phyloP scores from a whole-genome alignment of 2,329 filamentous ascomycete genomes.

The Chrysoporthe cubensis region DNA sequence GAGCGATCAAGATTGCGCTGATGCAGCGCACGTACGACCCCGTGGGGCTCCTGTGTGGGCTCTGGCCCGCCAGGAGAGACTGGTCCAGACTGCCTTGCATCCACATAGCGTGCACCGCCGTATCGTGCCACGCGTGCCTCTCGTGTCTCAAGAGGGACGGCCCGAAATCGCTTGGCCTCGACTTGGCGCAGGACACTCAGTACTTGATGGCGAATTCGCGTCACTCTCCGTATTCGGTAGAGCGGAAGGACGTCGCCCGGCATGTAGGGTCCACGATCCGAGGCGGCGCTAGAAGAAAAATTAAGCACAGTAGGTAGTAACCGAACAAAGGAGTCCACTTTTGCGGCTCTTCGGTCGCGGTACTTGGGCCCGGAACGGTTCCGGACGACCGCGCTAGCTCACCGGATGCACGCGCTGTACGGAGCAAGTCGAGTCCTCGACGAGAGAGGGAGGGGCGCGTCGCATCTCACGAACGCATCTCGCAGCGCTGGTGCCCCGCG shows the following conservation, averaged over 20 bases:
- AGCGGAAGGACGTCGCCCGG: too few species aligned
- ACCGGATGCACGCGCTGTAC: too few species aligned
- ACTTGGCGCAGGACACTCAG: not conserved
- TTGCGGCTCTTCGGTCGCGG: not conserved
- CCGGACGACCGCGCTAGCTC: not conserved
- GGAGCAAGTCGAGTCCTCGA: not conserved
- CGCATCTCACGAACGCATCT: not conserved
- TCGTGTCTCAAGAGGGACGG: not conserved
- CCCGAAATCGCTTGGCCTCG: slow-evolving; percentile 2
- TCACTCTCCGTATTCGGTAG: too few species aligned
- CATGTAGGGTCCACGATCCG: too few species aligned
- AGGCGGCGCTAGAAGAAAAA: not conserved
- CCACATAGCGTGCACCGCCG: not conserved
- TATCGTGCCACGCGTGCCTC: not conserved
- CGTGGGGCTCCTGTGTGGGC: not conserved
- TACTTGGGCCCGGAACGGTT: not conserved
- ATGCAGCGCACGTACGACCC: slow-evolving; percentile 3
- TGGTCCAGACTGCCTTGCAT: not conserved
- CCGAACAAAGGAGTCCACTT: not conserved
- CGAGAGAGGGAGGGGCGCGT: not conserved
- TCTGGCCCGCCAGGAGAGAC: not conserved
- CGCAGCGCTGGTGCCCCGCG: too few species aligned
- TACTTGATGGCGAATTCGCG: not conserved
- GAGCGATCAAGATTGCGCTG: not conserved
- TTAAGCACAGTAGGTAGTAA: too few species aligned